A percentile compares a stretch with the other conserved stretches of the same genome.
phyloP scores from a whole-genome alignment of 345 rosid genomes.

The Nasturtium officinale region DNA sequence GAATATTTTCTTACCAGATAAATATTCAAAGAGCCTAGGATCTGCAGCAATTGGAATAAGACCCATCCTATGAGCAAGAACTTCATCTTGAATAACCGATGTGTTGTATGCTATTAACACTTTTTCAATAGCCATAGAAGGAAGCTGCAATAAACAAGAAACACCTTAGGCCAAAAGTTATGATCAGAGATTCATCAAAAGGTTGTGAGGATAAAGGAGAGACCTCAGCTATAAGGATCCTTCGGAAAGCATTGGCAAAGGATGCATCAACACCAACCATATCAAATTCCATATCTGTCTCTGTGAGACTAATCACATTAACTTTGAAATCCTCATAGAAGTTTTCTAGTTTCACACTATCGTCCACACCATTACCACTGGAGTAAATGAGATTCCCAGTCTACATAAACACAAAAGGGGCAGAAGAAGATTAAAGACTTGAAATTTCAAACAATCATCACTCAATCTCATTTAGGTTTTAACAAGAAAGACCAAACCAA shows the following conservation, averaged over 20 bases:
- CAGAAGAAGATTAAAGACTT: constrained; percentile 1
- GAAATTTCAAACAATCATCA: neutral
- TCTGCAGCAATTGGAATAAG: constrained; percentile 82
- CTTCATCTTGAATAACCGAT: constrained; percentile 84
- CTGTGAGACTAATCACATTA: constrained; percentile 58
- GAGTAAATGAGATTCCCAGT: constrained; percentile 57
- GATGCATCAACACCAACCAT: constrained; percentile 89
- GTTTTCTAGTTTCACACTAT: constrained; percentile 49
- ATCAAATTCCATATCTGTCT: constrained; percentile 79
- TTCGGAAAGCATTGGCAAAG: constrained; percentile 85
- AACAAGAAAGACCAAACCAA: neutral
- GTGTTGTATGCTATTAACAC: constrained; percentile 89
- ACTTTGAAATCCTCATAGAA: constrained; percentile 65
- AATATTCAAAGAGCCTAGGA: constrained; percentile 60
- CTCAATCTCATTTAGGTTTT: neutral
- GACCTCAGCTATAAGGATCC: constrained; percentile 92
- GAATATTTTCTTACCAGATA: constrained; percentile 61
- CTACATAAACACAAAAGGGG: constrained; percentile 52
- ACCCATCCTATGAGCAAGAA: constrained; percentile 94
- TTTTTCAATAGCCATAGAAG: constrained; percentile 96
- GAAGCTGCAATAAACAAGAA: constrained; percentile 55
- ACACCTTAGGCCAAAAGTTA: neutral
- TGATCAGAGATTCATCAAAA: constrained; percentile 3
- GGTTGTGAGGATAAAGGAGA: constrained; percentile 14
- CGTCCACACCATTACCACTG: constrained; percentile 66